phyloP scores from a whole-genome alignment of 768 basidiomycete genomes.

The Lentinus brumalis region DNA sequence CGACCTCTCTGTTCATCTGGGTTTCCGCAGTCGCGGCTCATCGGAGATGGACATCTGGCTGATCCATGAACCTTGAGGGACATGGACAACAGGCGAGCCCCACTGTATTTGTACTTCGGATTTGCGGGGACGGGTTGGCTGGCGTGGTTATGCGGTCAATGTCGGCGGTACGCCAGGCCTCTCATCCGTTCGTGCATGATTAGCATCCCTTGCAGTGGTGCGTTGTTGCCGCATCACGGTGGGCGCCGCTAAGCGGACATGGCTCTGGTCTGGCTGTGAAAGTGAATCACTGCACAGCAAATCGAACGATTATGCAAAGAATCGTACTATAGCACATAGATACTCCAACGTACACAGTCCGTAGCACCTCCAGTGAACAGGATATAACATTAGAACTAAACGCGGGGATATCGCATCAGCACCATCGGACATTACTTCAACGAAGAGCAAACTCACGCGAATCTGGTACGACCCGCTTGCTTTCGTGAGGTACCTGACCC shows the following conservation, averaged over 20 bases:
- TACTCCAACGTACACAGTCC: not conserved
- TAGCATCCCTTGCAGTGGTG: not conserved
- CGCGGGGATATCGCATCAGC: not conserved
- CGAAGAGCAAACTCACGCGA: conserved; percentile 49
- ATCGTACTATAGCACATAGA: not conserved
- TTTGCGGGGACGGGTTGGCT: not conserved
- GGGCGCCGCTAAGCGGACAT: not conserved
- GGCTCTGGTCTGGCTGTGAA: not conserved
- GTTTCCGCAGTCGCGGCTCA: no score
- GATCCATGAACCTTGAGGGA: no score
- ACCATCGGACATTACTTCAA: not conserved
- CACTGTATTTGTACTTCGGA: not conserved
- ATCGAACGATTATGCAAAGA: not conserved
- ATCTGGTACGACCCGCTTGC: conserved; percentile 94
- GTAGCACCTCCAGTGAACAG: not conserved
- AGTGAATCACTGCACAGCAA: not conserved
- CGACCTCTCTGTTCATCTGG: no score
- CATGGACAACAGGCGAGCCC: no score
- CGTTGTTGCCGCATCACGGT: not conserved
- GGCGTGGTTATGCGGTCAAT: not conserved
- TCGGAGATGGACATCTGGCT: no score
- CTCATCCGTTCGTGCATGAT: no score
- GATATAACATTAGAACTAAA: not conserved
- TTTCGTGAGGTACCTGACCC: conserved; percentile 94
- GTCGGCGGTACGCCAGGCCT: not conserved